Conservation (phyloP, 2,329 filamentous ascomycete species). For the Diplodia intermedia region DNA sequence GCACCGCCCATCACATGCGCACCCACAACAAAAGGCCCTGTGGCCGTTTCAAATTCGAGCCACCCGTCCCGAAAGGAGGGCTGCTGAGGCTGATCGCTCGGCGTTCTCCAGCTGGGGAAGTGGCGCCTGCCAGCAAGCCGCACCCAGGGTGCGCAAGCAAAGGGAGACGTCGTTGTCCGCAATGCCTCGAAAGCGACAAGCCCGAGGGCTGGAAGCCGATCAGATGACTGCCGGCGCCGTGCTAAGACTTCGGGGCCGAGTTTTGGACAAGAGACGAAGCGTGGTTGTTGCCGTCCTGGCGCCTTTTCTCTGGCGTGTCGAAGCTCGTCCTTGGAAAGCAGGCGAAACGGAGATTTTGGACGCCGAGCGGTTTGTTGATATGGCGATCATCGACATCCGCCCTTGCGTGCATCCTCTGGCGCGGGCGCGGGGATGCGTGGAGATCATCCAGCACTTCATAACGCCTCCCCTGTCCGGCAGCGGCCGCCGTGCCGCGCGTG, state of each 20-base stretch:
- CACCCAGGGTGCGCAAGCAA: conserved; percentile 18
- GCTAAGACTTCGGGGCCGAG: conserved; percentile 25
- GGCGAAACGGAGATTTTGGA: conserved; percentile 29
- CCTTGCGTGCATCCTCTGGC: conserved; percentile 24
- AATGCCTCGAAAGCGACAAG: conserved; percentile 26
- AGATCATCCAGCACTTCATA: conserved; percentile 10
- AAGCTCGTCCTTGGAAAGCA: background rate
- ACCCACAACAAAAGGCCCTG: background rate
- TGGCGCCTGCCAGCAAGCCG: conserved; percentile 26
- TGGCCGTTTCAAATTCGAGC: conserved; percentile 19
- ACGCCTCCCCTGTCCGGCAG: conserved; percentile 12
- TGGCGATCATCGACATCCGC: conserved; percentile 22
- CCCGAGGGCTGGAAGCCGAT: conserved; percentile 4
- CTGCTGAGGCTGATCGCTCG: conserved; percentile 25
- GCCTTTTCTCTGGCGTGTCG: background rate
- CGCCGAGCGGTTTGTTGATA: conserved; percentile 19
- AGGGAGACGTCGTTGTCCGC: conserved; percentile 13
- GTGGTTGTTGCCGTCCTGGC: conserved; percentile 26
- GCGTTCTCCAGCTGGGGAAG: conserved; percentile 29
- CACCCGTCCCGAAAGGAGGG: conserved; percentile 14
- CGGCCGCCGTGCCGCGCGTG: conserved; percentile 8
- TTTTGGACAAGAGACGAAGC: conserved; percentile 9
- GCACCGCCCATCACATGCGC: conserved; percentile 26
- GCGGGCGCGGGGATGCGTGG: conserved; percentile 23
- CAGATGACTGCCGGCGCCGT: conserved; percentile 27